Base-by-base conservation (phyloP, 2,329 filamentous ascomycete species). In the Keithomyces neogunnii region DNA sequence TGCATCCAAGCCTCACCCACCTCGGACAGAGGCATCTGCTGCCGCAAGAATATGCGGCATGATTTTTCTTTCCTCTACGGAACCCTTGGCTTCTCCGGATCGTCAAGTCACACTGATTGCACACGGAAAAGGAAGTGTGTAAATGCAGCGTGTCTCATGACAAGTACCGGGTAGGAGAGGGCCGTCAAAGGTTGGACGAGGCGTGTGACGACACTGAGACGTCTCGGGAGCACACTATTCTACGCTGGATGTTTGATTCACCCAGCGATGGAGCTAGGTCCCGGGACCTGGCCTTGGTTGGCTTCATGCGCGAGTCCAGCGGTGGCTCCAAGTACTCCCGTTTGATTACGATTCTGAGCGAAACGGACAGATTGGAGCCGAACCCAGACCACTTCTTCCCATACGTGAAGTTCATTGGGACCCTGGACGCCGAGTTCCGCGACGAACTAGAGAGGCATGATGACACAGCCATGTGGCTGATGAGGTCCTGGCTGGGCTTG, bases 401-500 rank as follows among this genome's bases (percentile, higher is more conserved):
- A 5, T 62, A 60, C 42, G 52, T 62, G 31, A 54, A 55, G 13
- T 51, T 62, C 11, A 52, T 60, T 30, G 55, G 57, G 6, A 51
- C 52, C 7, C 47, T 62, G 9, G 58, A 59, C 7, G 30, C 45
- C 3, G 47, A 53, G 39, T 62, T 63, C 35, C 54, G 59, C 13
- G 45, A 51, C 3, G 45, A 59, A 38, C 28, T 62, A 9, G 53
- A 58, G 40, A 31, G 49, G 5, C 51, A 53, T 5, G 55, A 59
- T 36, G 56, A 58, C 42, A 49, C 55, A 6, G 59, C 59, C 5
- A 53, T 61, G 45, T 61, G 61, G 60, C 45, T 63, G 19, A 47
- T 62, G 35, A 56, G 56, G 11, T 62, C 57, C 26, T 60, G 60
- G 54, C 55, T 62, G 26, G 61, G 58, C 4, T 40, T 63, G 45